A percentile compares a stretch with the other conserved stretches of the same genome.
Evolutionary conservation across 1,139 yeast species (phyloP).

Genomic region (Pichia sp.): DNA sequence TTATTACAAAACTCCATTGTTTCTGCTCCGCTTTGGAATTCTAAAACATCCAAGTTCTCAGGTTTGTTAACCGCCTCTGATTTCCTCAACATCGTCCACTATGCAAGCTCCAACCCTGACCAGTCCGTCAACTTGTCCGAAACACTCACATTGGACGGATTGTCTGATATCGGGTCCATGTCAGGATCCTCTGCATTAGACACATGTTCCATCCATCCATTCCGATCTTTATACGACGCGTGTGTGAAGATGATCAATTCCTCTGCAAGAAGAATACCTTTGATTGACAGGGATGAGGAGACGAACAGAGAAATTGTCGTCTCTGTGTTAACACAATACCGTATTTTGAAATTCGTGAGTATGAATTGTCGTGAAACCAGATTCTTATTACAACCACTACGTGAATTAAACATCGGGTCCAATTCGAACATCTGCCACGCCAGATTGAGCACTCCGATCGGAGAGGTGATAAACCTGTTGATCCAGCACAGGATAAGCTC

Average conservation of each 20-base stretch:
- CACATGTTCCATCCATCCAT: slow-evolving; percentile 88
- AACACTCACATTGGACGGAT: slow-evolving; percentile 78
- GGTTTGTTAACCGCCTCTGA: slow-evolving; percentile 92
- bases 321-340: slow-evolving; percentile 92
- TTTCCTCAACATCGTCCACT: slow-evolving; percentile 93
- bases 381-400: slow-evolving; percentile 74
- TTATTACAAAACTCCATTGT: slow-evolving; percentile 92
- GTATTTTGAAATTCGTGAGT: slow-evolving; percentile 94
- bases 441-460: slow-evolving; percentile 89
- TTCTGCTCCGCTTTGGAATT: slow-evolving; percentile 97
- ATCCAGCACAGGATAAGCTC: slow-evolving; percentile 83
- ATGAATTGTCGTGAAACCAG: slow-evolving; percentile 94
- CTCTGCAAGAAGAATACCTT: slow-evolving; percentile 90
- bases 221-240: slow-evolving; percentile 87
- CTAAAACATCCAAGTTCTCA: slow-evolving; percentile 84
- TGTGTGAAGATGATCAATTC: slow-evolving; percentile 90
- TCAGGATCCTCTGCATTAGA: slow-evolving; percentile 83
- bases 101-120: slow-evolving; percentile 89
- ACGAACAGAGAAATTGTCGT: slow-evolving; percentile 94
- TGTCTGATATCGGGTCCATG: slow-evolving; percentile 16
- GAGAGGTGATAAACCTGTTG: slow-evolving; percentile 85
- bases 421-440: slow-evolving; percentile 68
- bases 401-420: slow-evolving; percentile 63
- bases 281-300: slow-evolving; percentile 92
- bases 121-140: slow-evolving; percentile 65